Conservation (phyloP, 2,329 filamentous ascomycete species). For the Sporothrix euskadiensis region DNA sequence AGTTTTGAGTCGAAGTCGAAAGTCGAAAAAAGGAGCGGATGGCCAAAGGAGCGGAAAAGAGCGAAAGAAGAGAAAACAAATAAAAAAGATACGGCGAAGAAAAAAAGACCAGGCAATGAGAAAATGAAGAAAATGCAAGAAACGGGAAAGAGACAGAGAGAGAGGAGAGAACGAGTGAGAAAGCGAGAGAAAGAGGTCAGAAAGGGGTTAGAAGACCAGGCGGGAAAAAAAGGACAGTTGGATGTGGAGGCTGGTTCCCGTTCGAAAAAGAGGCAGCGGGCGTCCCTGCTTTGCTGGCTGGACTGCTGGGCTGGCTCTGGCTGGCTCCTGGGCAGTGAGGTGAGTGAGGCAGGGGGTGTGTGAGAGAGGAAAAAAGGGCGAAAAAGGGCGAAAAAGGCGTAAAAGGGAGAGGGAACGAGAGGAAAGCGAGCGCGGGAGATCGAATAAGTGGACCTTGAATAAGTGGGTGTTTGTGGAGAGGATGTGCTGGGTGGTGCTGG, state of each 20-base stretch:
- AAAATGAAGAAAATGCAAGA: neutral
- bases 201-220: constrained; percentile 22
- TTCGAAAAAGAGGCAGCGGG: neutral
- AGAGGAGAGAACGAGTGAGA: neutral
- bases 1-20: neutral
- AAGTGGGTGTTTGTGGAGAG: constrained; percentile 19
- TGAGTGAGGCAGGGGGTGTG: neutral
- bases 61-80: neutral
- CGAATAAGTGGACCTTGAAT: constrained; percentile 20
- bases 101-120: neutral
- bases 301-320: too few species aligned
- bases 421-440: constrained; percentile 22
- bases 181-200: constrained; percentile 19
- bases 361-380: neutral
- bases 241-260: constrained; percentile 14
- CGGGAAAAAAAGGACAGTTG: constrained; percentile 9
- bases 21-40: neutral
- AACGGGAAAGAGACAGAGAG: neutral
- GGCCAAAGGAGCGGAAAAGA: neutral
- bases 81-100: neutral
- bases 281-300: neutral
- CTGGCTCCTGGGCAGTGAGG: neutral
- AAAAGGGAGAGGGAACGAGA: constrained; percentile 10
- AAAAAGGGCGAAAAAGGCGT: neutral
- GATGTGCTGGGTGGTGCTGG: neutral